These are phyloP conservation scores for Neurospora discreta DNA, from an alignment of 495 filamentous ascomycete genomes.

Conservation along the genomic window DNA sequence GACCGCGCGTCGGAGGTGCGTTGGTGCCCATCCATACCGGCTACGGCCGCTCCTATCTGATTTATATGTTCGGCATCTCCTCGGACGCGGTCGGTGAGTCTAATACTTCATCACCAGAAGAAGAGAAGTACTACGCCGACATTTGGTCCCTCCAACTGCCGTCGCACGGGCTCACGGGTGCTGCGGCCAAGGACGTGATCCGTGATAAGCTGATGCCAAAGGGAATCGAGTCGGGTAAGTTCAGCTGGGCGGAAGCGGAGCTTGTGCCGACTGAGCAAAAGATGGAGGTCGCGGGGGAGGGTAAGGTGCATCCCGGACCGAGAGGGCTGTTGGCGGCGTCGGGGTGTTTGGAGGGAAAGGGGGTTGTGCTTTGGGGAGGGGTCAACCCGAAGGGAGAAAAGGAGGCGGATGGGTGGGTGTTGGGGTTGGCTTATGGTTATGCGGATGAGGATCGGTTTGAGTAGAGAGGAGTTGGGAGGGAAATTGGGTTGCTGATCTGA, in stretches of 20 bases:
- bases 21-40: constrained; percentile 38
- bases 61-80: constrained; percentile 38
- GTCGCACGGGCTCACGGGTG: constrained; percentile 29
- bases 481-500: neutral
- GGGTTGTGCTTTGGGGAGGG: constrained; percentile 42
- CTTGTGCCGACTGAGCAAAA: constrained; percentile 32
- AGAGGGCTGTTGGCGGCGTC: constrained; percentile 36
- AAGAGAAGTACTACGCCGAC: constrained; percentile 25
- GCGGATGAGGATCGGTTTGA: constrained; percentile 18
- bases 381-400: constrained; percentile 35
- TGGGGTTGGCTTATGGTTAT: constrained; percentile 27
- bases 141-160: constrained; percentile 44
- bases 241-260: constrained; percentile 38
- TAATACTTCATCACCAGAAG: neutral
- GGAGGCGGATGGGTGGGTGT: constrained; percentile 43
- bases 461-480: neutral
- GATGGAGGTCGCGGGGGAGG: constrained; percentile 11
- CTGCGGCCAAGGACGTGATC: constrained; percentile 40
- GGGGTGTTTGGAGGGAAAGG: constrained; percentile 28
- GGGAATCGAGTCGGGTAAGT: constrained; percentile 27
- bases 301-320: constrained; percentile 43
- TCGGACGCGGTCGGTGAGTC: neutral
- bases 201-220: constrained; percentile 21
- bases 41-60: constrained; percentile 39
- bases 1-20: constrained; percentile 30